phyloP scores from a whole-genome alignment of 2,329 filamentous ascomycete genomes.

The Phialophora macrospora region DNA sequence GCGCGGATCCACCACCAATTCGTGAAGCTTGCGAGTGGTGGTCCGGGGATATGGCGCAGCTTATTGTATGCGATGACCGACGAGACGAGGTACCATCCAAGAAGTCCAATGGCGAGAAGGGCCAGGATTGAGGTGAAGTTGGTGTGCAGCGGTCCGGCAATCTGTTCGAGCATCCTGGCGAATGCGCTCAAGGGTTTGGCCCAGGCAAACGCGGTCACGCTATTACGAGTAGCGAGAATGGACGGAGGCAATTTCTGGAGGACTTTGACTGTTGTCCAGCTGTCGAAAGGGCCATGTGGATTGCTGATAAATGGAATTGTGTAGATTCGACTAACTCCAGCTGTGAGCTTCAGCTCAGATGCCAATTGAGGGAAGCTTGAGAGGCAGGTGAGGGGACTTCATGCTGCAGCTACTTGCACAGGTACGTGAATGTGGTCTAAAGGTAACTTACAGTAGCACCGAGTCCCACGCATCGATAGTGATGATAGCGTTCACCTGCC shows the following conservation, averaged over 20 bases:
- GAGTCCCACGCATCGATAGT: background rate
- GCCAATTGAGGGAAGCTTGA: background rate
- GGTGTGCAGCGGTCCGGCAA: constrained; percentile 12
- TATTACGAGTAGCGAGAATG: background rate
- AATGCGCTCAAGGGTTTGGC: background rate
- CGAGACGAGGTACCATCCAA: constrained; percentile 14
- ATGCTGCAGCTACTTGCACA: background rate
- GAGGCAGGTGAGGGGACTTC: background rate
- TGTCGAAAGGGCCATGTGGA: background rate
- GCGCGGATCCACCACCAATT: constrained; percentile 31
- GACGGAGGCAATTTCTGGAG: background rate
- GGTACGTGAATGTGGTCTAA: too few relatives aligned
- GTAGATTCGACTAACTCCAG: background rate
- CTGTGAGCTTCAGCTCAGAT: background rate
- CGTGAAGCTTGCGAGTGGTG: constrained; percentile 23
- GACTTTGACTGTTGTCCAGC: background rate
- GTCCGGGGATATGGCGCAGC: constrained; percentile 27
- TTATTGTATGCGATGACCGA: constrained; percentile 16
- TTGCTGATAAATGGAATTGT: background rate
- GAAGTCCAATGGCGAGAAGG: constrained; percentile 9
- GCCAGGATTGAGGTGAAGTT: constrained; percentile 12
- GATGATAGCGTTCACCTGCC: background rate
- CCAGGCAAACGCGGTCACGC: background rate
- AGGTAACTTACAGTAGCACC: background rate
- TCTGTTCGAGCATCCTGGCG: constrained; percentile 18